Evolutionary conservation across 768 basidiomycete species (phyloP).

Genomic region (Suillus paluster): DNA sequence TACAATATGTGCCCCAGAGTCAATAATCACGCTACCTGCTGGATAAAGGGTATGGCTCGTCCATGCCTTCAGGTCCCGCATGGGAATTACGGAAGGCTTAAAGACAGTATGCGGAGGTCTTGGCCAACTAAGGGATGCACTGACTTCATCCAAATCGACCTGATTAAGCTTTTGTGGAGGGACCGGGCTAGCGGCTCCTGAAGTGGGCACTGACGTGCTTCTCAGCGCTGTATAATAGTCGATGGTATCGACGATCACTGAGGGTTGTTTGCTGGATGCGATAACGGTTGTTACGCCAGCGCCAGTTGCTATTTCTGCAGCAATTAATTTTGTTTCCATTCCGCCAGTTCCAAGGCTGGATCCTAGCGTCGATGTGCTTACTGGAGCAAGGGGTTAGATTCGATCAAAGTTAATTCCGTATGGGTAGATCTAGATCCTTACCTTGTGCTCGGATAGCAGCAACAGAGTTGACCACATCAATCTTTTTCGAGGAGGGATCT

Average conservation of each 20-base stretch:
- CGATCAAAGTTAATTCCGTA: not conserved
- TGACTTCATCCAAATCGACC: constrained; percentile 30
- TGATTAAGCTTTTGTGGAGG: constrained; percentile 21
- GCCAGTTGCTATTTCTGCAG: constrained; percentile 95
- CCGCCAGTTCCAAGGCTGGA: constrained; percentile 96
- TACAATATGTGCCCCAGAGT: constrained; percentile 86
- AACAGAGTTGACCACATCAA: constrained; percentile 84
- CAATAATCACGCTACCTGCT: constrained; percentile 87
- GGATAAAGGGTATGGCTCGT: constrained; percentile 94
- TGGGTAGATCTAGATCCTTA: constrained; percentile 30
- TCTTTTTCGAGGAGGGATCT: constrained; percentile 79
- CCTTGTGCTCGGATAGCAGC: constrained; percentile 81
- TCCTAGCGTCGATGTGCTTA: constrained; percentile 91
- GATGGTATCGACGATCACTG: constrained; percentile 79
- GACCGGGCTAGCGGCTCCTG: constrained; percentile 31
- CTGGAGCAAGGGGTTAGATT: constrained; percentile 42
- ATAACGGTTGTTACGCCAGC: constrained; percentile 95
- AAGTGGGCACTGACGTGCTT: constrained; percentile 41
- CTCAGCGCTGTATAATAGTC: constrained; percentile 64
- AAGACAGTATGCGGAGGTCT: constrained; percentile 92
- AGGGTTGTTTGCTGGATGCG: constrained; percentile 79
- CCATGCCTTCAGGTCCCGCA: constrained; percentile 93
- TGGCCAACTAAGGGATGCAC: constrained; percentile 23
- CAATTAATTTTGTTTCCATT: constrained; percentile 99
- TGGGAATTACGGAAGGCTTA: constrained; percentile 68